Evolutionary conservation across 75 land plant genomes (phyloP), one percentile per base, ranked within the genome.

Genomic region (Selaginella tamariscina): DNA sequence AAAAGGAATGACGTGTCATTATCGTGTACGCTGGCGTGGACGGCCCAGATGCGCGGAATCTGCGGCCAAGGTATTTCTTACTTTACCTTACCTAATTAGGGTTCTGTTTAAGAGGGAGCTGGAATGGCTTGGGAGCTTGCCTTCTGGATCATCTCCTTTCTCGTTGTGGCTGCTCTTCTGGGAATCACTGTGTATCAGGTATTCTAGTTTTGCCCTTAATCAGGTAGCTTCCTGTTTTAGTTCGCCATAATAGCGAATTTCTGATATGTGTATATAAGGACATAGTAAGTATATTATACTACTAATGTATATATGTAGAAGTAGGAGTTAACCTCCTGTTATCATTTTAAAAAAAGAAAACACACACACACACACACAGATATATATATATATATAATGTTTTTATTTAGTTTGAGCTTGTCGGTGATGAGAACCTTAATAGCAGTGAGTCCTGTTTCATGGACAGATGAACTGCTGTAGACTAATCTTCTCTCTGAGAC

Each of bases 131-230:
- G 74, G 82, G 86, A 84, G 31, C 71, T 84, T 0, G 9, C 79
- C 20, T 70, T 84, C 27, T 84, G 86, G 86, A 76, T 86, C 31
- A n/a, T 82, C 44, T 69, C 77, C 60, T 84, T 82, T 74, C 62
- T 74, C 64, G 33, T 54, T 24, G 77, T 77, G 31, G 74, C 78
- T 55, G 66, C 70, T 28, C 72, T 76, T 26, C 74, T 84, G 31
- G 86, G 73, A 31, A 33, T 84, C 39, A 28, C 69, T 11, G 78
- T 82, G n/a, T 84, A 84, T 70, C 86, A 84, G 85, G 81, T 81
- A 24, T 2, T 0, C 31, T 21, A 11, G 15, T 66, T n/a, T 32
- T 22, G 44, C 15, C 60, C 64, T 28, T 26, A 29, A 21, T 1
- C 24, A 30, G 30, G 24, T 2, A 56, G 21, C 5, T 54, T 56